Conservation (phyloP, 331 rosid species). For the Cydonia oblonga region DNA sequence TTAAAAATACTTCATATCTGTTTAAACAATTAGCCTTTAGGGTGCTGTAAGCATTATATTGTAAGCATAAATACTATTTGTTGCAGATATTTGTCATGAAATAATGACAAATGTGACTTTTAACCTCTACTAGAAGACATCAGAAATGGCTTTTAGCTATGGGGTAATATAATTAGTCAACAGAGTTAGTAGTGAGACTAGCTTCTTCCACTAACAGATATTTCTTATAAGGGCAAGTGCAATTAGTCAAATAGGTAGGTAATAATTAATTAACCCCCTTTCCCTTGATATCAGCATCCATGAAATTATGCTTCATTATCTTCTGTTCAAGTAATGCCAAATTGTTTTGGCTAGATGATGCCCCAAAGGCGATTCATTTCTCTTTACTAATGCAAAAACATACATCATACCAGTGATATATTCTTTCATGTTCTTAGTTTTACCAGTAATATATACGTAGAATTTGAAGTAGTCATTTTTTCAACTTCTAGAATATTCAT, state of each 20-base stretch:
- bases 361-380: background rate
- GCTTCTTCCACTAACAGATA: background rate
- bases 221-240: background rate
- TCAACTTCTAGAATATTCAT: background rate
- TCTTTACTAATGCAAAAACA: background rate
- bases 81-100: too few species aligned
- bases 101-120: slow-evolving; percentile 29
- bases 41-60: too few species aligned
- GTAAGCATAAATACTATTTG: too few species aligned
- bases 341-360: background rate
- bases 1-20: too few species aligned
- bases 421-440: background rate
- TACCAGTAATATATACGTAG: background rate
- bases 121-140: background rate
- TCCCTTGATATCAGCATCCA: background rate
- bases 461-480: background rate
- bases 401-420: background rate
- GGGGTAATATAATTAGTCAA: slow-evolving; percentile 3
- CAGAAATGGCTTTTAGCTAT: slow-evolving; percentile 27
- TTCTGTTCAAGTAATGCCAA: background rate
- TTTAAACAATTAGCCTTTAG: slow-evolving; percentile 8
- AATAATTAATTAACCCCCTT: background rate
- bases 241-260: slow-evolving; percentile 3
- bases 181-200: background rate
- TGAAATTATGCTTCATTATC: background rate